phyloP scores from a whole-genome alignment of 2,329 filamentous ascomycete genomes.

The Didymella sp. region DNA sequence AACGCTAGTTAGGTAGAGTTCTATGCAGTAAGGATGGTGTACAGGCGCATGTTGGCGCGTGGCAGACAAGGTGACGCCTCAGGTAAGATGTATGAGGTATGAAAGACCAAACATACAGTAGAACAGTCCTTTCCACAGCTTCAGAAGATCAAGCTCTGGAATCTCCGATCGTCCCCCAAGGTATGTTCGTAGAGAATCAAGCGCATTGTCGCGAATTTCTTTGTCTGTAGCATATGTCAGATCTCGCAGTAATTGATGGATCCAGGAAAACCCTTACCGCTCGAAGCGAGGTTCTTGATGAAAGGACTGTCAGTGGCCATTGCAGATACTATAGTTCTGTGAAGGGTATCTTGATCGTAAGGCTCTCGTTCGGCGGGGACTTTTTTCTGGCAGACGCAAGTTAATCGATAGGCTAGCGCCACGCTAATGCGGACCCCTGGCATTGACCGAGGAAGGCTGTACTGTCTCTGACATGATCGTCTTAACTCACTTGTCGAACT shows the following conservation, averaged over 20 bases:
- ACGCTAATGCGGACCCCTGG: constrained; percentile 1
- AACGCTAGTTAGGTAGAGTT: constrained; percentile 12
- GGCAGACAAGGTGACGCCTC: not conserved
- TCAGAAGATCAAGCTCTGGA: constrained; percentile 74
- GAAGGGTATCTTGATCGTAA: constrained; percentile 4
- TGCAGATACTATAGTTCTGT: not conserved
- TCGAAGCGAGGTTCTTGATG: constrained; percentile 82
- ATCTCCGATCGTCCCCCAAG: constrained; percentile 71
- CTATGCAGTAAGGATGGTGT: not conserved
- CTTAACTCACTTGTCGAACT: not conserved
- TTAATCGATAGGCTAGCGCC: constrained; percentile 19
- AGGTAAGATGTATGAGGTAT: not conserved
- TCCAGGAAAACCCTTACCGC: constrained; percentile 61
- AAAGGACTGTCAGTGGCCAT: constrained; percentile 65
- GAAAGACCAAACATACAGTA: constrained; percentile 63
- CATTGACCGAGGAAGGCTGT: not conserved
- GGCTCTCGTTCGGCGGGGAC: constrained; percentile 7
- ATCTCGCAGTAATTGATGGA: not conserved
- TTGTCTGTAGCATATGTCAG: constrained; percentile 65
- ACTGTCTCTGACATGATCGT: not conserved
- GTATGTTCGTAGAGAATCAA: constrained; percentile 78
- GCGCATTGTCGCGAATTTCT: constrained; percentile 76
- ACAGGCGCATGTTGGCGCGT: not conserved
- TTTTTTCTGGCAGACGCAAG: constrained; percentile 17
- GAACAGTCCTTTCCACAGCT: constrained; percentile 95